Evolutionary conservation across 495 filamentous ascomycete species (phyloP), one percentile per base, ranked within the genome.

Genomic region (Penicillium argentinense): DNA sequence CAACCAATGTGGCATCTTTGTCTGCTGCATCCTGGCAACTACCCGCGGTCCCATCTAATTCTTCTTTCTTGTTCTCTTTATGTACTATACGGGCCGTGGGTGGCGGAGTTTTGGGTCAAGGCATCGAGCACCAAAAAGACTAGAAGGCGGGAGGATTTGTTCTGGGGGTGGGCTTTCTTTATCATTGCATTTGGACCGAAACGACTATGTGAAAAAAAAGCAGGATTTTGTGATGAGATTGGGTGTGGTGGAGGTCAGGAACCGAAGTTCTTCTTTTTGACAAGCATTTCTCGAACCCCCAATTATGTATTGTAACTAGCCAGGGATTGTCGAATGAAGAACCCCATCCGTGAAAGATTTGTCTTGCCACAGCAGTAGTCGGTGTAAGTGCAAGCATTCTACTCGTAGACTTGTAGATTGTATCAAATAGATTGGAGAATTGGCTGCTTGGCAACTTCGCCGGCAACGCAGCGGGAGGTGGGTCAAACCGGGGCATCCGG

Each of bases 31-130:
- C 21, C 23, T 40, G 18, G 22, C 39, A 19, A 23, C 42, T 37
- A 25, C 43, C 37, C 38, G 42, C 22, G 45, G 45, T 34, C 49
- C 39, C 34, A 30, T 34, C 45, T 45, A 42, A 24, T 49, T 54
- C 48, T 37, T 37, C 39, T 46, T 58, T 49, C 46, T 51, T 55
- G 37, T 44, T 45, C 32, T 45, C 37, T 38, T 37, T 40, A 38
- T 63, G 60, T 63, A 63, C 49, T 43, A 56, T 63, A 63, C 42
- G 29, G 45, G 51, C 47, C 51, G 42, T 32, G 60, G 49, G 45
- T 42, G 47, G 42, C 22, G 46, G 50, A 58, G 40, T 25, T 29
- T 12, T 26, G 37, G 45, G n/a, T n/a, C n/a, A n/a, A 47, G 51
- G 32, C 45, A 42, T 44, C 29, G 45, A 45, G 48, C 53, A 55